These are phyloP conservation scores for Mycogone perniciosa DNA, from an alignment of 2,329 filamentous ascomycete species.

Conservation along the genomic window DNA sequence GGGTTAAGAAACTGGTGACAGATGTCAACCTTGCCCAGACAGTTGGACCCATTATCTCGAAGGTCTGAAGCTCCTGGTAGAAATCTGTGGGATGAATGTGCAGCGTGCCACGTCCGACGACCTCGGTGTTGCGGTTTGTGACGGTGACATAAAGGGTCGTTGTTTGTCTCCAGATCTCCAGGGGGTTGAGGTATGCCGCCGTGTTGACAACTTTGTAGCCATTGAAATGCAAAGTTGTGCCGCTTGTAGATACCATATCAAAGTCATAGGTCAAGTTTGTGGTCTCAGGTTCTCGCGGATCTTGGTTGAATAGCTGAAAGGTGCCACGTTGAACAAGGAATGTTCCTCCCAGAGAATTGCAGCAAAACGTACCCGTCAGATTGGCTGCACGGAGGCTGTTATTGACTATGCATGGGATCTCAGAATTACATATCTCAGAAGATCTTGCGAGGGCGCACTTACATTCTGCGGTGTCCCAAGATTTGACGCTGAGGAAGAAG, in stretches of 20 bases:
- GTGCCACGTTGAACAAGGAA: conserved; percentile 55
- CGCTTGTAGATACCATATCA: too few relatives aligned
- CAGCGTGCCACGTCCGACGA: conserved; percentile 54
- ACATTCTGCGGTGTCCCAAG: conserved; percentile 36
- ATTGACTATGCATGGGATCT: too few relatives aligned
- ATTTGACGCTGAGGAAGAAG: conserved; percentile 54
- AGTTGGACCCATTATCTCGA: conserved; percentile 28
- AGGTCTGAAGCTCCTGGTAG: conserved; percentile 46
- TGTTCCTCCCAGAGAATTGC: conserved; percentile 27
- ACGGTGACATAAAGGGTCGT: too few relatives aligned
- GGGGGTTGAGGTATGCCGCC: too few relatives aligned
- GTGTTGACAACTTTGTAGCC: too few relatives aligned
- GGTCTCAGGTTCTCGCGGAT: conserved; percentile 21
- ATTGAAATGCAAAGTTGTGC: too few relatives aligned
- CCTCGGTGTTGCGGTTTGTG: background rate
- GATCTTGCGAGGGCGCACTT: background rate
- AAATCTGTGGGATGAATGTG: conserved; percentile 49
- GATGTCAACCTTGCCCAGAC: background rate
- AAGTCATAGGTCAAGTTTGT: too few relatives aligned
- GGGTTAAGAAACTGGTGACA: too few relatives aligned
- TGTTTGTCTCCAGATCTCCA: too few relatives aligned
- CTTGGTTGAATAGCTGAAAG: conserved; percentile 53
- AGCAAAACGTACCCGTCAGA: conserved; percentile 50
- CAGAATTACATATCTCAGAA: too few relatives aligned
- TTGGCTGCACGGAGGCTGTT: conserved; percentile 23